Base-by-base conservation (phyloP, 768 basidiomycete species). In the Mycena belliarum region DNA sequence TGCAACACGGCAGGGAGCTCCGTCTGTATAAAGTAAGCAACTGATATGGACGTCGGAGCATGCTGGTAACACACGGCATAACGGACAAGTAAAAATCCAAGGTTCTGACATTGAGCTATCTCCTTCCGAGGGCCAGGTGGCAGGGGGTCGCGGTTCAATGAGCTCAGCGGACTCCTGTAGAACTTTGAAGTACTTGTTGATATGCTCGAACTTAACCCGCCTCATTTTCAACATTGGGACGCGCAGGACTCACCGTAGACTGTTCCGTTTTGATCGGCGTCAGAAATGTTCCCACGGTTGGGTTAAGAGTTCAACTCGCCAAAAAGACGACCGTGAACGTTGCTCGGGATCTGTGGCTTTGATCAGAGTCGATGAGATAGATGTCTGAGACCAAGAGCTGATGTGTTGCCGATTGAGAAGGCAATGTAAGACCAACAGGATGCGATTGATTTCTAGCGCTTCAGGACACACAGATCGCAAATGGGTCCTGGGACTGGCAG, bases 361-460 rank as follows among this genome's bases (percentile, higher is more conserved):
- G 18, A 26, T 47, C 14, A 38, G 35, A 48, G 5, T 15, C 1
- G 4, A 24, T n/a, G 48, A 18, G 14, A 45, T n/a, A 26, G 7
- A 9, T 21, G 21, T 35, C 6, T 4, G 6, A 40, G 18, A 3
- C 40, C n/a, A 6, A 3, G 23, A 43, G 41, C 3, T 29, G 95
- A 82, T 2, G 84, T 87, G 2, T 83, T 82, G 6, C 92, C 88
- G 66, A 96, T 96, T 0, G 92, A 83, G 15, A 97, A 75, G 5
- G 91, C 87, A 67, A 96, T n/a, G n/a, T 89, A 94, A 81, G 88
- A 88, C 93, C 93, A 95, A 66, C 89, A 93, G 67, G 83, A 88
- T 7, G 90, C 90, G 66, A 11, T 49, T 15, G 49, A 49, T 10
- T 49, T 49, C 38, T 49, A 29, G 15, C 6, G n/a, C n/a, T n/a